These are phyloP conservation scores for Dendryphion nanum DNA, from an alignment of 2,329 filamentous ascomycete genomes.

Conservation along the genomic window DNA sequence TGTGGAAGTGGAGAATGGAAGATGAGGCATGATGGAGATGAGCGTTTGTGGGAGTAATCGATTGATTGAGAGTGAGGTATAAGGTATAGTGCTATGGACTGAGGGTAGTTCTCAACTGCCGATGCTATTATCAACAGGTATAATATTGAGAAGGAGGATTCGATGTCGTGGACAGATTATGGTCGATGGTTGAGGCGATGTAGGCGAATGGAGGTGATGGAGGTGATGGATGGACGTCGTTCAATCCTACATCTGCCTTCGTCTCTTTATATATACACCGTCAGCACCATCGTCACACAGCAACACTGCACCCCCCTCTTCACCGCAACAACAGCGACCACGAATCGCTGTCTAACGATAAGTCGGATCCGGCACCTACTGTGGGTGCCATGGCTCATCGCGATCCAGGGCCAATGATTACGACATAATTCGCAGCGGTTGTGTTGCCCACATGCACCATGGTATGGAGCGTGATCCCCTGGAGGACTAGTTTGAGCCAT, in stretches of 20 bases:
- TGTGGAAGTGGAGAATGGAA: conserved; percentile 36
- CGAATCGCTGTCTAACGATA: conserved; percentile 27
- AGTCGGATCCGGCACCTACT: conserved; percentile 24
- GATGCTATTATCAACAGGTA: no score
- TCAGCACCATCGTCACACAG: conserved; percentile 12
- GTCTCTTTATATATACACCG: conserved; percentile 24
- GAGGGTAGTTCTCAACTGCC: no score
- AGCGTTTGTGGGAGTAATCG: no score
- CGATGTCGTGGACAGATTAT: no score
- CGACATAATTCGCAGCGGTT: conserved; percentile 25
- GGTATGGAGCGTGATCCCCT: conserved; percentile 23
- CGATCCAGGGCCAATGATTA: conserved; percentile 27
- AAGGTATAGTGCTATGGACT: conserved; percentile 4
- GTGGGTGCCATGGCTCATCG: conserved; percentile 21
- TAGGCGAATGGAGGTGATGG: no score
- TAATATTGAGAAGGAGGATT: no score
- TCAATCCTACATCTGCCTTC: not conserved
- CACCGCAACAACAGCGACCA: conserved; percentile 32
- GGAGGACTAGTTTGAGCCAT: conserved; percentile 30
- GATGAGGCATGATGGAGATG: conserved; percentile 36
- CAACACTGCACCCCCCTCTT: conserved; percentile 6
- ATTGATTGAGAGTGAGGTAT: conserved; percentile 1
- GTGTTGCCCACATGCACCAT: conserved; percentile 16
- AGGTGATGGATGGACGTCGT: not conserved
- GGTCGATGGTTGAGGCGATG: no score